Percentiles rank a stretch among this genome's conserved stretches.
These are phyloP conservation scores for Colletotrichum chrysophilum DNA, from an alignment of 2,329 filamentous ascomycete genomes.

Conservation along the genomic window DNA sequence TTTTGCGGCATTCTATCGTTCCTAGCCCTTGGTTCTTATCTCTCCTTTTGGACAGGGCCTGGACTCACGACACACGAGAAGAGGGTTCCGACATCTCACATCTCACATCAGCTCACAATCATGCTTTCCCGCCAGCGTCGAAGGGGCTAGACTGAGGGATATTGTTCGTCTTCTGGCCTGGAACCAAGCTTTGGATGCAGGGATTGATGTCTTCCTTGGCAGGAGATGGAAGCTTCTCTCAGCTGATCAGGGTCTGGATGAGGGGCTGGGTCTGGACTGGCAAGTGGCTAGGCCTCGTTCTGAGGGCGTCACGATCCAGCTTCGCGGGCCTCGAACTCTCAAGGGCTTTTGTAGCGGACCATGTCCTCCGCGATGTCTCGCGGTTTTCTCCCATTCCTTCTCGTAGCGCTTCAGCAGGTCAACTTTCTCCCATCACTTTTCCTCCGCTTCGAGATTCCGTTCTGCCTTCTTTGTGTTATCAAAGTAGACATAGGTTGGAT, in stretches of 20 bases:
- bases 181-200: background rate
- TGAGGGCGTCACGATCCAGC: background rate
- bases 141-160: background rate
- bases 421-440: background rate
- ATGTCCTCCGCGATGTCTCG: background rate
- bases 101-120: background rate
- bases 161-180: background rate
- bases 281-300: background rate
- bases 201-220: background rate
- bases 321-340: background rate
- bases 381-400: background rate
- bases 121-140: background rate
- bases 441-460: accelerated
- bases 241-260: background rate
- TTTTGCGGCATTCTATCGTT: background rate
- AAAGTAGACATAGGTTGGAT: too few species aligned
- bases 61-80: background rate
- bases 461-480: too few species aligned
- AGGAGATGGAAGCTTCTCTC: background rate
- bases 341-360: background rate
- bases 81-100: background rate
- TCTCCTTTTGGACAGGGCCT: background rate
- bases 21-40: background rate
- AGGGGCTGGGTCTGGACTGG: background rate
- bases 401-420: background rate